A percentile compares a stretch with the other conserved stretches of the same genome.
These are phyloP conservation scores for Aquilaria malaccensis DNA, from an alignment of 345 rosid genomes.

Conservation along the genomic window DNA sequence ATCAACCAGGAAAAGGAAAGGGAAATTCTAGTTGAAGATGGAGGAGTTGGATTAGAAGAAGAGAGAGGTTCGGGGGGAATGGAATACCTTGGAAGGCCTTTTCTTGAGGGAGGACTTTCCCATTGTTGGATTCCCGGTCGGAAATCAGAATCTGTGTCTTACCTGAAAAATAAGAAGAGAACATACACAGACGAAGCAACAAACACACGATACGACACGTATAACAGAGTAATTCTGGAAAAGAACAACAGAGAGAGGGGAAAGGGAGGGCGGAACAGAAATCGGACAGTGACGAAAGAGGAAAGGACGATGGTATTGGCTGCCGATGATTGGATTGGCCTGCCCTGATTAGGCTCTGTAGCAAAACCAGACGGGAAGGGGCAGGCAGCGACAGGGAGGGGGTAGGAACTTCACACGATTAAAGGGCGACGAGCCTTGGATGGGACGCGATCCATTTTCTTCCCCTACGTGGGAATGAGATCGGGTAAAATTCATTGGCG, in stretches of 20 bases:
- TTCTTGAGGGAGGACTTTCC: slow-evolving; percentile 47
- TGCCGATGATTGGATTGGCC: too few relatives aligned
- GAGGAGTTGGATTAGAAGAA: not conserved
- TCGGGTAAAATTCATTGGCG: too few relatives aligned
- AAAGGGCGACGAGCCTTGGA: too few relatives aligned
- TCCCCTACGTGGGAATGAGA: too few relatives aligned
- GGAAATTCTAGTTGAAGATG: not conserved
- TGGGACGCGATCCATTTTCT: too few relatives aligned
- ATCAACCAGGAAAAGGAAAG: not conserved
- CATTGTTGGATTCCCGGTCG: slow-evolving; percentile 17
- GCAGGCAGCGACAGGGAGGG: too few relatives aligned
- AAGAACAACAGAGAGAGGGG: not conserved
- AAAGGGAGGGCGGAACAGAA: not conserved
- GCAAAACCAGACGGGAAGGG: too few relatives aligned
- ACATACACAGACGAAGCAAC: not conserved
- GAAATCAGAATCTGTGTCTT: not conserved
- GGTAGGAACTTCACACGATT: too few relatives aligned
- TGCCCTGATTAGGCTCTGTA: too few relatives aligned
- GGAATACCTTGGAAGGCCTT: slow-evolving; percentile 30
- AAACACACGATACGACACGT: too few relatives aligned
- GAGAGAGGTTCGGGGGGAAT: too few relatives aligned
- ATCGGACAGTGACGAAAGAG: slow-evolving; percentile 1
- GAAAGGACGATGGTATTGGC: not conserved
- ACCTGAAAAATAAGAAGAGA: slow-evolving; percentile 16
- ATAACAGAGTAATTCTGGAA: not conserved